Evolutionary conservation across 176 grass and related monocot species (phyloP).

Genomic region (Oryza meridionalis): DNA sequence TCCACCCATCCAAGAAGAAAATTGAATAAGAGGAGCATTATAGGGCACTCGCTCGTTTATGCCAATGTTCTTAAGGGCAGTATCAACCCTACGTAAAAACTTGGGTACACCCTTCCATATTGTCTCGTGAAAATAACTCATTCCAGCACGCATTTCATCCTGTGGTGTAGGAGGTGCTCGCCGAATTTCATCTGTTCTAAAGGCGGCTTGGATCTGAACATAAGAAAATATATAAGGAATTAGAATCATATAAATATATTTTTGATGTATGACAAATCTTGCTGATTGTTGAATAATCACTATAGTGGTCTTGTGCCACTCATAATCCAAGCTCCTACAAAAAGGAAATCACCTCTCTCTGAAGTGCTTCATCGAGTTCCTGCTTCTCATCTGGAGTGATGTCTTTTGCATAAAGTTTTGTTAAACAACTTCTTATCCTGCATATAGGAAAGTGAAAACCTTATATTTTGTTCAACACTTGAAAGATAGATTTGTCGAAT

Average conservation of each 20-base stretch:
- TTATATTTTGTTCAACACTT: background rate
- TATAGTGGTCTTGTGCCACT: conserved; percentile 4
- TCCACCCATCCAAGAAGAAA: conserved; percentile 99
- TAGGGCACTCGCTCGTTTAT: conserved; percentile 92
- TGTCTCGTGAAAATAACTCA: conserved; percentile 99
- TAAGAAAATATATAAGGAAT: conserved; percentile 16
- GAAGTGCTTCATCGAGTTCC: conserved; percentile 91
- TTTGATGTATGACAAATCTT: conserved; percentile 23
- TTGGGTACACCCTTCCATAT: conserved; percentile 99
- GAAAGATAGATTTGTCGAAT: background rate
- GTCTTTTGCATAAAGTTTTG: conserved; percentile 74
- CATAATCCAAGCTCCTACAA: conserved; percentile 19
- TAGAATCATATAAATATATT: conserved; percentile 8
- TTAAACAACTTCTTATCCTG: conserved; percentile 85
- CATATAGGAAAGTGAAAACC: conserved; percentile 34
- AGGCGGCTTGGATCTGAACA: conserved; percentile 92
- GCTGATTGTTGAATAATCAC: conserved; percentile 9
- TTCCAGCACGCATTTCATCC: conserved; percentile 92
- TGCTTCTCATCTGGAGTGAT: conserved; percentile 97
- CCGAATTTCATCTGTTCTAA: conserved; percentile 95
- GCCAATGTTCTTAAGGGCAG: conserved; percentile 91
- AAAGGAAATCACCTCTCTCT: conserved; percentile 73
- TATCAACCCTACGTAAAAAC: conserved; percentile 90
- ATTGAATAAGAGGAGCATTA: conserved; percentile 93
- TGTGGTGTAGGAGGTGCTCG: conserved; percentile 87